Evolutionary conservation across 1,284 basidiomycete species (phyloP).

Genomic region (Fomitopsis schrenkii): DNA sequence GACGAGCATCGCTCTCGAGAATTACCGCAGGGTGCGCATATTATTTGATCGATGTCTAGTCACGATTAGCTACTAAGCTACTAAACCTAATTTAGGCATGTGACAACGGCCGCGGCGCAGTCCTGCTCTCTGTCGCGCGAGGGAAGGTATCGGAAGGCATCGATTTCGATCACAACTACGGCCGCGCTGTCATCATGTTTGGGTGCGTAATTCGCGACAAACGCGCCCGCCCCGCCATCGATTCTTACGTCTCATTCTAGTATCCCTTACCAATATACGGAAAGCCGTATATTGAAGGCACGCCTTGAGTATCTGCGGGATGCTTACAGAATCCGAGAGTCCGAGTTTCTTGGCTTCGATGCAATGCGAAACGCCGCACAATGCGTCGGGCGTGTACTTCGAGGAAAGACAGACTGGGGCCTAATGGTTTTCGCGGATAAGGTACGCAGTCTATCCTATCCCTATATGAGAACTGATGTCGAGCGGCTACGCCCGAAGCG

Average conservation of each 20-base stretch:
- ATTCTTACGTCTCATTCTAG: constrained; percentile 36
- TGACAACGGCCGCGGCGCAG: constrained; percentile 97
- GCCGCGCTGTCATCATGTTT: constrained; percentile 99
- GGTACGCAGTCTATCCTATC: constrained; percentile 30
- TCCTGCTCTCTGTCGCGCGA: constrained; percentile 94
- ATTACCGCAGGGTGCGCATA: constrained; percentile 82
- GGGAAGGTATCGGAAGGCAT: constrained; percentile 99
- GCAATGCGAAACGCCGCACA: constrained; percentile 99
- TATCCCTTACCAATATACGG: constrained; percentile 98
- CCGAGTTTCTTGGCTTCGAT: constrained; percentile 98
- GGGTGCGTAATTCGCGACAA: constrained; percentile 51
- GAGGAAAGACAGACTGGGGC: constrained; percentile 99
- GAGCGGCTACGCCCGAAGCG: constrained; percentile 51
- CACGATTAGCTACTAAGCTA: background rate
- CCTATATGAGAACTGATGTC: background rate
- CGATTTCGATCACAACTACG: constrained; percentile 99
- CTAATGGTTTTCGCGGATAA: constrained; percentile 99
- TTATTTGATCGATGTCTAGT: background rate
- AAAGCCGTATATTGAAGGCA: constrained; percentile 96
- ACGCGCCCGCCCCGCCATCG: background rate
- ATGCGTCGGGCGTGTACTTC: constrained; percentile 95
- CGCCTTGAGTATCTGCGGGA: constrained; percentile 98
- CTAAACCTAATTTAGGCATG: constrained; percentile 66
- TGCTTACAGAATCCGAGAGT: constrained; percentile 96
- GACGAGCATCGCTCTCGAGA: constrained; percentile 96